phyloP scores from a whole-genome alignment of 2,329 filamentous ascomycete species.

The Metarhizium robertsii region DNA sequence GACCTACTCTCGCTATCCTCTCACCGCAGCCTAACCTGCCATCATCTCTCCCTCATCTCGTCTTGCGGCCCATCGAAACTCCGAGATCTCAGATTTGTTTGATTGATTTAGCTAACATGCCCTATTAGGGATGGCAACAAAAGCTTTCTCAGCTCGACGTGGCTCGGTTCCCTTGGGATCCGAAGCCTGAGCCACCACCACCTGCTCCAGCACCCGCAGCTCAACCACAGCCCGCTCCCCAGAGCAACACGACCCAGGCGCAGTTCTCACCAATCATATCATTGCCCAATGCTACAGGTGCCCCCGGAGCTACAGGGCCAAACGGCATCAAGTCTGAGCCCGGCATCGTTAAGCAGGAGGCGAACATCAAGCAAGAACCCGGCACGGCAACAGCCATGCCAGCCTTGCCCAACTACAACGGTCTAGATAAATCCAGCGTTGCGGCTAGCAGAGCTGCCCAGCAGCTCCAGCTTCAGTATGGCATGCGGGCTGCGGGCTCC shows the following conservation, averaged over 20 bases:
- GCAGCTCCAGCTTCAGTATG: slow-evolving; percentile 51
- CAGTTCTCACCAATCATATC: slow-evolving; percentile 23
- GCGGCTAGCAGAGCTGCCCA: slow-evolving; percentile 47
- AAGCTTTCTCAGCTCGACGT: slow-evolving; percentile 80
- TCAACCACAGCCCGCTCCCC: slow-evolving; percentile 13
- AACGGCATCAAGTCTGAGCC: slow-evolving; percentile 36
- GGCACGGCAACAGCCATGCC: slow-evolving; percentile 23
- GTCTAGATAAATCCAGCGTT: slow-evolving; percentile 26
- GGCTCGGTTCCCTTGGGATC: slow-evolving; percentile 92
- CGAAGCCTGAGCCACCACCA: slow-evolving; percentile 56
- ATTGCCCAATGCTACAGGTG: slow-evolving; percentile 17
- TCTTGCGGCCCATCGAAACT: neutral
- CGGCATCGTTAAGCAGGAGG: slow-evolving; percentile 36
- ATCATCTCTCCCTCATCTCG: neutral
- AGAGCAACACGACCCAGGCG: slow-evolving; percentile 15
- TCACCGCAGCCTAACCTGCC: neutral
- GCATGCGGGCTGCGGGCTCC: slow-evolving; percentile 53
- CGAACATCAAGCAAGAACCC: slow-evolving; percentile 35
- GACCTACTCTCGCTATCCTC: neutral
- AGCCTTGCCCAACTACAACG: slow-evolving; percentile 23
- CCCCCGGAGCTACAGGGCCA: slow-evolving; percentile 18
- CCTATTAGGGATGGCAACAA: slow-evolving; percentile 76
- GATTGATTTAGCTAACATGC: slow-evolving; percentile 5
- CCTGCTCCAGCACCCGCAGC: slow-evolving; percentile 22
- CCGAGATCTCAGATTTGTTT: neutral